Base-by-base conservation (phyloP, 805 yeast species). In the Nakazawaea pomicola region DNA sequence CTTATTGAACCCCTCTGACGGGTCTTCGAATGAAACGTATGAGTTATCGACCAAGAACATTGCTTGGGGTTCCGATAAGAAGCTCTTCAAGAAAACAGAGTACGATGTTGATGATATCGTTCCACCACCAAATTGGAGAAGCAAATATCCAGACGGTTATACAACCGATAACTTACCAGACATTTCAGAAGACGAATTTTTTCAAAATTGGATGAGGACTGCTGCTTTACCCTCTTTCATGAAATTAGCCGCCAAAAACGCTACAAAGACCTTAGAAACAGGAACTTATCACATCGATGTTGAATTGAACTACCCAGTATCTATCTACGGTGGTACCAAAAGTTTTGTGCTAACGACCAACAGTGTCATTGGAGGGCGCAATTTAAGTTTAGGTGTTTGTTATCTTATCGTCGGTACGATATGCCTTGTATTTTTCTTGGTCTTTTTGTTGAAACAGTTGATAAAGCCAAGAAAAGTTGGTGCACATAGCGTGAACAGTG, bases 181-280 rank as follows among this genome's bases (percentile, higher is more conserved):
- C 55, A 57, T 91, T 36, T 71, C 85, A 2, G 57, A 64, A 28
- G 80, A 93, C 88, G 91, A 87, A 56, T 80, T 80, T 49, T 75
- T 91, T 52, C 96, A 89, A 67, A 91, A 89, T 60, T 91, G 99
- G 99, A 91, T 91, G 97, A 78, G 95, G 54, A 89, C 97, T 1
- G 96, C 98, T 0, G 96, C 95, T 0, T 68, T 91, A 47, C 95
- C 98, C 20, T 77, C 83, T 10, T 91, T 93, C 56, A 79, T 83
- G 69, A 91, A 93, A 57, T 63, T 89, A 28, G 90, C 89, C 31
- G 72, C 83, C 34, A 78, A 83, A 50, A 90, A 87, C 61, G 82
- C 78, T 45, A 67, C 76, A 2, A 65, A 65, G 1, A 54, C 73
- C 2, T 60, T 91, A 45, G 47, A 57, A 1, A 64, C 74, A 9